Base-by-base conservation (phyloP, 306 rosid species). In the Lathyrus oleraceus region DNA sequence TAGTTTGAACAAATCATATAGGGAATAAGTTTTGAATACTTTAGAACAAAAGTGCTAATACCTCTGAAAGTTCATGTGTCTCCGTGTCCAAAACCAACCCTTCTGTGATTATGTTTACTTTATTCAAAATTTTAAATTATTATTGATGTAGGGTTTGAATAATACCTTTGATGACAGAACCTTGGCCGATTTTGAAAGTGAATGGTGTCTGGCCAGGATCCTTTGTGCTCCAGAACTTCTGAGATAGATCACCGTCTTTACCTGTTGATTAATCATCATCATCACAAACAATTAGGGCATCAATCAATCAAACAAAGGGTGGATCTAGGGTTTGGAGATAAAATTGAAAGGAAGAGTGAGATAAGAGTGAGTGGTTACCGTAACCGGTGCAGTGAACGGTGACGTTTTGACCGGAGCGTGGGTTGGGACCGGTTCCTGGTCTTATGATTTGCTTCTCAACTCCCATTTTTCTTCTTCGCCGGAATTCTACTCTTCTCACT, bases 381-480 rank as follows among this genome's bases (percentile, higher is more conserved):
- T 9, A 93, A 66, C 98, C 98, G 61, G 96, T 93, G 90, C 98
- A 93, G 85, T 93, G 97, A 62, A 93, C 94, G 15, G 98, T 93
- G 58, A 90, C 97, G 73, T 60, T 86, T 61, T 87, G 98, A 67
- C 98, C 98, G 16, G 82, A 69, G 1, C 65, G 11, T 0, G 96
- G 97, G 66, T 85, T 93, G 39, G 97, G 88, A 61, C 98, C 98
- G 6, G 76, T 81, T 71, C 98, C 96, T 3, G 96, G 70, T 63
- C 90, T 84, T 6, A 93, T 19, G 28, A 88, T 16, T 73, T 88
- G 90, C 83, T 88, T 93, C 84, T 90, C 94, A 67, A 93, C 82
- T 82, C 98, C 98, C 97, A 93, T 93, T 7, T 43, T 7, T 15
- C 53, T 4, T 17, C 12, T 19, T 61, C 27, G 5, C 17, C 13